Conservation (phyloP, 176 grass and related monocot genomes). For the Oropetium thomaeum region DNA sequence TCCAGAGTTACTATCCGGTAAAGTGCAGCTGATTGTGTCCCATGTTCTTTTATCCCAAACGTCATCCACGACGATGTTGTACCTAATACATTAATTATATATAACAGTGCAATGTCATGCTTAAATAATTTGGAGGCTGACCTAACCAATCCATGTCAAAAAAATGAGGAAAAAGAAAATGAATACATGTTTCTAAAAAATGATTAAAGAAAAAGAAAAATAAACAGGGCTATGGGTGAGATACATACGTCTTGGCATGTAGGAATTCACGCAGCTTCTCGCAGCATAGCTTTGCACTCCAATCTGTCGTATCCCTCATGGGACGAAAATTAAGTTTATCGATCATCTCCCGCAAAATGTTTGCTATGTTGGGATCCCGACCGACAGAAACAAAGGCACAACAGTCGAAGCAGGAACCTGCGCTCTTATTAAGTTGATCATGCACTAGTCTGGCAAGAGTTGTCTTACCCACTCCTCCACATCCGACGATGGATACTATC, state of each 20-base stretch:
- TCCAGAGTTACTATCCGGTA: not conserved
- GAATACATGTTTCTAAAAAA: too few relatives aligned
- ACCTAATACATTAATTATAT: too few relatives aligned
- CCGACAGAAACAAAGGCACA: not conserved
- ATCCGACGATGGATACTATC: not conserved
- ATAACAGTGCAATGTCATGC: too few relatives aligned
- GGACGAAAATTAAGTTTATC: not conserved
- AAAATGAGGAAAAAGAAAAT: too few relatives aligned
- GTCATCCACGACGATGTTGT: not conserved
- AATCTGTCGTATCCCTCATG: not conserved
- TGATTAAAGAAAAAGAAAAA: too few relatives aligned
- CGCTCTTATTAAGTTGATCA: not conserved
- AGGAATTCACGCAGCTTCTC: not conserved
- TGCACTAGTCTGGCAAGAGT: slow-evolving; percentile 3
- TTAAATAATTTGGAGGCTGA: too few relatives aligned
- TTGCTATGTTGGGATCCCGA: not conserved
- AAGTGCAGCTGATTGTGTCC: not conserved
- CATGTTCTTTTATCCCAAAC: not conserved
- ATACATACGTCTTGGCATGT: not conserved
- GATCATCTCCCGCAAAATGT: not conserved
- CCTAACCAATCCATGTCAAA: too few relatives aligned
- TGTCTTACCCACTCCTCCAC: slow-evolving; percentile 5
- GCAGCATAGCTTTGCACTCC: not conserved
- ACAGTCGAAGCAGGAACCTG: not conserved
- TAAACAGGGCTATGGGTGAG: too few relatives aligned